These are phyloP conservation scores for Smittium culicis DNA, from an alignment of 371 early-diverging fungal genomes.

Conservation along the genomic window DNA sequence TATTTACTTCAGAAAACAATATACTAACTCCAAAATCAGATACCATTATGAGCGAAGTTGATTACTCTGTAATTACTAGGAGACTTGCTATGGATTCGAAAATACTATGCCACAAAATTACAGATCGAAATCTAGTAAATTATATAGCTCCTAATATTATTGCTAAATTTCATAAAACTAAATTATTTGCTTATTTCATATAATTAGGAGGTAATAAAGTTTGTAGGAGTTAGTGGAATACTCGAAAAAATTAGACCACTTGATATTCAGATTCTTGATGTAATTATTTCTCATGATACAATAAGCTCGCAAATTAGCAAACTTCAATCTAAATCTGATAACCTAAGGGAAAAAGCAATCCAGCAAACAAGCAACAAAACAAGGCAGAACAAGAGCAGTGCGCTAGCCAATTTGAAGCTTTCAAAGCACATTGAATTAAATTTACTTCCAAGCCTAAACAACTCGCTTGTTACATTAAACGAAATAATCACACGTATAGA, in stretches of 20 bases:
- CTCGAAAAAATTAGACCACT: background rate
- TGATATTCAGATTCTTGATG: conserved; percentile 5
- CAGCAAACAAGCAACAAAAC: background rate
- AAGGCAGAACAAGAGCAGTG: background rate
- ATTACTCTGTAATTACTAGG: background rate
- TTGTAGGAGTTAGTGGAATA: background rate
- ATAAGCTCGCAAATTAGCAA: background rate
- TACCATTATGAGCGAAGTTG: background rate
- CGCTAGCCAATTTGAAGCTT: conserved; percentile 1
- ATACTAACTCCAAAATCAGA: no score
- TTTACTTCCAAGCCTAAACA: background rate
- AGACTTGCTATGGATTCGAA: background rate
- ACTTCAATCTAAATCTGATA: background rate
- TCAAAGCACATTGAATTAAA: background rate
- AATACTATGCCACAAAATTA: background rate
- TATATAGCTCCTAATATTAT: no score
- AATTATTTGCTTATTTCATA: no score
- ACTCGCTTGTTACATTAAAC: background rate
- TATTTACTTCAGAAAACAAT: no score
- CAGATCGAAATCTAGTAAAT: background rate
- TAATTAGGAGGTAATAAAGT: conserved; percentile 7
- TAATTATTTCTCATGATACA: background rate
- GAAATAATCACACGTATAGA: conserved; percentile 1
- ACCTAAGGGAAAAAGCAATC: background rate
- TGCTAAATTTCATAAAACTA: no score